These are phyloP conservation scores for Cyanodermella asteris DNA, from an alignment of 2,329 filamentous ascomycete genomes.

Conservation along the genomic window DNA sequence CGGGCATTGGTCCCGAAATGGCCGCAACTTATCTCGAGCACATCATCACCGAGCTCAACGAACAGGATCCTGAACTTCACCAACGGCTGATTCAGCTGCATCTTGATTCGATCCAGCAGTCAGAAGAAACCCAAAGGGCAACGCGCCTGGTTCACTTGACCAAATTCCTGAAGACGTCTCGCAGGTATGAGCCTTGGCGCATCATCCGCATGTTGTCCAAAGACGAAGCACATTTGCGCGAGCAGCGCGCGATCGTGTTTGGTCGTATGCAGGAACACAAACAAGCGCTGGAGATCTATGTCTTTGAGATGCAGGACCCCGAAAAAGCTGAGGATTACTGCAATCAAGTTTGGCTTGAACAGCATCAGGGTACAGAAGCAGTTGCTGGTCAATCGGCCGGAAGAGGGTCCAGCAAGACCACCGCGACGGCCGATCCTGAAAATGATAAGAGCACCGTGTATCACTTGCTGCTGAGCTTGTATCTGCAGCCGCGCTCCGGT, in stretches of 20 bases:
- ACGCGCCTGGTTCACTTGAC: conserved; percentile 38
- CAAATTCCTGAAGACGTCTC: conserved; percentile 51
- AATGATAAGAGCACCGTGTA: conserved; percentile 59
- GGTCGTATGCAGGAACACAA: conserved; percentile 91
- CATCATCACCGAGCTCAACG: conserved; percentile 67
- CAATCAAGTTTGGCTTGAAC: conserved; percentile 55
- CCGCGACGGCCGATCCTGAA: conserved; percentile 26
- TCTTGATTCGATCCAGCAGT: conserved; percentile 31
- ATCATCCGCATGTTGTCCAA: conserved; percentile 59
- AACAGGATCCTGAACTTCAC: conserved; percentile 68
- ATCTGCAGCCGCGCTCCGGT: conserved; percentile 57
- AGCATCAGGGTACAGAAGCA: too few species aligned
- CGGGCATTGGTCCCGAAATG: conserved; percentile 43
- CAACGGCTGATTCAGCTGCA: conserved; percentile 60
- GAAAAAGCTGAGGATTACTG: conserved; percentile 93
- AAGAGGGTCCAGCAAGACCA: too few species aligned
- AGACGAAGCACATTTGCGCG: conserved; percentile 67
- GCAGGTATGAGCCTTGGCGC: conserved; percentile 57
- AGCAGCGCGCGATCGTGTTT: conserved; percentile 72
- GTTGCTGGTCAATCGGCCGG: too few species aligned
- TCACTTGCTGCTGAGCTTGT: conserved; percentile 72
- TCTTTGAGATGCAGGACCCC: conserved; percentile 78
- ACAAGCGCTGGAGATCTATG: conserved; percentile 90
- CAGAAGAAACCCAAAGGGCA: conserved; percentile 18
- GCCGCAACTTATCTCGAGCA: conserved; percentile 77